Percentiles rank a stretch among this genome's conserved stretches.
phyloP scores from a whole-genome alignment of 768 basidiomycete genomes.

The Leccinum sublutescens region DNA sequence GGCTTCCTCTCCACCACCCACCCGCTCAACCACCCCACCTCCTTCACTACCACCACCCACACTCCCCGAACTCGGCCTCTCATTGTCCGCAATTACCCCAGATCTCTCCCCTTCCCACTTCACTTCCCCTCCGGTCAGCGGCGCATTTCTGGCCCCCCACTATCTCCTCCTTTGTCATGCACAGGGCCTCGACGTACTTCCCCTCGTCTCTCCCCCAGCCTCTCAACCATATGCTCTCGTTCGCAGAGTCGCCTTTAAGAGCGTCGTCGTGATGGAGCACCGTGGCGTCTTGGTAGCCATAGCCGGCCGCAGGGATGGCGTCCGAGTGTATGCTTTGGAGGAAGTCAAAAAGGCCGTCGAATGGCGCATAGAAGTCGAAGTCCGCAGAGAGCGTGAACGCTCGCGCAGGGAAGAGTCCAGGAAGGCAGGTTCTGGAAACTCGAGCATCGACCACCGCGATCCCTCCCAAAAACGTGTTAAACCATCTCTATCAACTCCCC shows the following conservation, averaged over 20 bases:
- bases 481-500: slow-evolving; percentile 49
- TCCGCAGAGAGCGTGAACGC: slow-evolving; percentile 71
- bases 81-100: slow-evolving; percentile 62
- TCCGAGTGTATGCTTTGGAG: slow-evolving; percentile 84
- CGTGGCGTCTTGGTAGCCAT: slow-evolving; percentile 89
- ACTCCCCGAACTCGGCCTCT: slow-evolving; percentile 73
- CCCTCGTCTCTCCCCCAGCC: slow-evolving; percentile 69
- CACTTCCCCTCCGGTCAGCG: slow-evolving; percentile 70
- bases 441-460: slow-evolving; percentile 38
- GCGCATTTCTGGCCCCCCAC: slow-evolving; percentile 78
- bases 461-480: slow-evolving; percentile 49
- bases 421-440: slow-evolving; percentile 39
- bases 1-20: slow-evolving; percentile 51
- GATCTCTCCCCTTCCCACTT: slow-evolving; percentile 76
- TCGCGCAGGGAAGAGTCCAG: slow-evolving; percentile 66
- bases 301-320: slow-evolving; percentile 81
- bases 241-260: slow-evolving; percentile 78
- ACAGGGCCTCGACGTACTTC: slow-evolving; percentile 85
- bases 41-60: slow-evolving; percentile 70
- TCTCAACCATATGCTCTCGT: slow-evolving; percentile 80
- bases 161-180: slow-evolving; percentile 82
- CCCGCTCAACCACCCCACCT: slow-evolving; percentile 65
- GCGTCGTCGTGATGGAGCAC: slow-evolving; percentile 90
- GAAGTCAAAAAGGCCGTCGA: slow-evolving; percentile 85
- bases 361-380: slow-evolving; percentile 82